Base-by-base conservation (phyloP, 2,329 filamentous ascomycete genomes). In the Rhytidhysteron rufulum region DNA sequence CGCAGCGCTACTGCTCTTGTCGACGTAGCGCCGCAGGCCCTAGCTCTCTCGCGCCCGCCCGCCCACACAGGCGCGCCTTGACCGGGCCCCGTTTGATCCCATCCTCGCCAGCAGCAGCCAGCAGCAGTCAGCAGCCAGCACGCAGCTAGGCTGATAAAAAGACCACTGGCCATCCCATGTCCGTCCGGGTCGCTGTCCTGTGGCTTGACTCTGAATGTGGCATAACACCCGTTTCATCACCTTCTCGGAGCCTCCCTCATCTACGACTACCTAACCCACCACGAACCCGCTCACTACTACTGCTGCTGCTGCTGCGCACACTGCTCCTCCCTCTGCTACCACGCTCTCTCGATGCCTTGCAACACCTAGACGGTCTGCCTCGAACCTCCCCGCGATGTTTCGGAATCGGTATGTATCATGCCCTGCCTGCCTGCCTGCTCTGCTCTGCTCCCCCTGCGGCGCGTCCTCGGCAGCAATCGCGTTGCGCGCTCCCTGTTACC, bases 331-430 rank as follows among this genome's bases (percentile, higher is more conserved):
- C n/a, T n/a, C n/a, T n/a, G n/a, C n/a, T n/a, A n/a, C n/a, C n/a
- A n/a, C n/a, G n/a, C n/a, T 53, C 49, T 52, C 55, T 63, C 55
- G 53, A 64, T 65, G 60, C 57, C 47, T 50, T 45, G 45, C 39
- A 41, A 44, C 43, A 41, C 37, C 39, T 50, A 43, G 49, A 34
- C 43, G 45, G 42, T 48, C 52, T 54, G 49, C 55, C 47, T 51
- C 49, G 53, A 63, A 50, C 54, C 51, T 44, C 50, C 41, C 43
- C 50, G 60, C 58, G 53, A 71, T 72, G 69, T 72, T 72, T 64
- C 67, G 68, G 51, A 71, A 72, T 53, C 61, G 69, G 69, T 72
- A 60, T 42, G 67, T 63, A 39, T 24, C 33, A 16, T 31, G 20
- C 18, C 24, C 31, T 19, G 18, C 24, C 27, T 35, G 22, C 18